Conservation (phyloP, 768 basidiomycete species). For the Infundibulicybe gibba region DNA sequence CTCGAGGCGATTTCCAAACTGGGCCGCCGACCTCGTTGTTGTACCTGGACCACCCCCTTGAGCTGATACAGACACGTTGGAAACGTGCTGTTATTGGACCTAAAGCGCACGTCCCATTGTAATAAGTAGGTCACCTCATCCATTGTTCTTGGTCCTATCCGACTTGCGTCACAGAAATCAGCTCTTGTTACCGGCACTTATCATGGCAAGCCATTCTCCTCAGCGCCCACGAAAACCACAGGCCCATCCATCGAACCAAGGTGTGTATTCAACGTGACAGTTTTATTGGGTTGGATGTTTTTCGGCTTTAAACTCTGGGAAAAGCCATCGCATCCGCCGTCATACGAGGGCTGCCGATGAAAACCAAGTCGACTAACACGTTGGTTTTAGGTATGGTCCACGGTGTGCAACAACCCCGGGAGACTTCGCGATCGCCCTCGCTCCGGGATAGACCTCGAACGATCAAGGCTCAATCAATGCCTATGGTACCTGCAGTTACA, state of each 20-base stretch:
- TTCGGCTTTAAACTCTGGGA: neutral
- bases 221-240: conserved; percentile 55
- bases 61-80: conserved; percentile 58
- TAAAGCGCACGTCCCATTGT: conserved; percentile 21
- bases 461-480: conserved; percentile 58
- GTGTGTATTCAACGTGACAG: conserved; percentile 30
- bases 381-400: conserved; percentile 16
- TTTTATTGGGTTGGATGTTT: conserved; percentile 5
- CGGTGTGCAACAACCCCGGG: conserved; percentile 35
- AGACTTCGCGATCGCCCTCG: conserved; percentile 47
- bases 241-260: conserved; percentile 43
- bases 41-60: conserved; percentile 28
- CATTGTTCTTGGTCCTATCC: conserved; percentile 17
- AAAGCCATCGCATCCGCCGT: no score
- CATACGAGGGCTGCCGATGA: no score
- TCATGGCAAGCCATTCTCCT: conserved; percentile 59
- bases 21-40: conserved; percentile 58
- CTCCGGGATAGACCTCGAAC: conserved; percentile 49
- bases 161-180: neutral
- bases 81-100: conserved; percentile 48
- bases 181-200: conserved; percentile 16
- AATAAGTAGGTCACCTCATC: neutral
- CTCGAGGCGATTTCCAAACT: conserved; percentile 50
- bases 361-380: no score
- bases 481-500: conserved; percentile 54